A percentile compares a stretch with the other conserved stretches of the same genome.
Conservation (phyloP, 352 stramenopile genomes). For the Pythium periplocum region DNA sequence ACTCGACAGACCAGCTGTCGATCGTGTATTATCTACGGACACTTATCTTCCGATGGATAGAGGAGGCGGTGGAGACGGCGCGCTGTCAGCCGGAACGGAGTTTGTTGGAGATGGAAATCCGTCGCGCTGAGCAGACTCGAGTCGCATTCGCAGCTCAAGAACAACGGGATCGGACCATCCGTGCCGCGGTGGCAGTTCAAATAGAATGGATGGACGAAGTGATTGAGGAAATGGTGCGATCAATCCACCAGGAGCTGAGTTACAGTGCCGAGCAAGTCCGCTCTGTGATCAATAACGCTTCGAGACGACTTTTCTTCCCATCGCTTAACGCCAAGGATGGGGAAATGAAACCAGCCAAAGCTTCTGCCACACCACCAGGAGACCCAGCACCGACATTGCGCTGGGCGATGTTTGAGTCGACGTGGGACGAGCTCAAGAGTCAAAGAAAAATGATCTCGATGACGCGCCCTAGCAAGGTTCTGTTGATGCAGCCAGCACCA, state of each 20-base stretch:
- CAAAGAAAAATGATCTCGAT: too few species aligned
- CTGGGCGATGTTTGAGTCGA: too few species aligned
- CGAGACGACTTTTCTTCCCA: slow-evolving; percentile 15
- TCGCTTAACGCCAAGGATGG: neutral
- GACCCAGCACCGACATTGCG: slow-evolving; percentile 4
- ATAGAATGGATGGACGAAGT: slow-evolving; percentile 22
- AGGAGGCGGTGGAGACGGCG: slow-evolving; percentile 18
- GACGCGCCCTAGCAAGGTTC: too few species aligned
- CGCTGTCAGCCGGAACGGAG: slow-evolving; percentile 18
- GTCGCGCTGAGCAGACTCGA: slow-evolving; percentile 21
- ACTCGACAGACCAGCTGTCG: slow-evolving; percentile 22
- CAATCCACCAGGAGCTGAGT: slow-evolving; percentile 34
- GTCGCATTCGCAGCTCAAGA: slow-evolving; percentile 17
- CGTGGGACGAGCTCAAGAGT: too few species aligned
- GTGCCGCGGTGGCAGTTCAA: slow-evolving; percentile 12
- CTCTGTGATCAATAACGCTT: slow-evolving; percentile 19
- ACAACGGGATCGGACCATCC: slow-evolving; percentile 5
- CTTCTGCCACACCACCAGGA: neutral
- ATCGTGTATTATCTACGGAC: slow-evolving; percentile 33
- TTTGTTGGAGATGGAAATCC: slow-evolving; percentile 25
- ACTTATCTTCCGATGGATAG: slow-evolving; percentile 39
- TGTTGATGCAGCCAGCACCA: too few species aligned
- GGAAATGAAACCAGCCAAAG: neutral
- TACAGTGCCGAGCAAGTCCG: slow-evolving; percentile 21
- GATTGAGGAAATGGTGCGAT: slow-evolving; percentile 22